Percentiles rank a stretch among this genome's conserved stretches.
These are phyloP conservation scores for Leccinum brunneo-olivaceum DNA, from an alignment of 1,284 basidiomycete genomes.

Conservation along the genomic window DNA sequence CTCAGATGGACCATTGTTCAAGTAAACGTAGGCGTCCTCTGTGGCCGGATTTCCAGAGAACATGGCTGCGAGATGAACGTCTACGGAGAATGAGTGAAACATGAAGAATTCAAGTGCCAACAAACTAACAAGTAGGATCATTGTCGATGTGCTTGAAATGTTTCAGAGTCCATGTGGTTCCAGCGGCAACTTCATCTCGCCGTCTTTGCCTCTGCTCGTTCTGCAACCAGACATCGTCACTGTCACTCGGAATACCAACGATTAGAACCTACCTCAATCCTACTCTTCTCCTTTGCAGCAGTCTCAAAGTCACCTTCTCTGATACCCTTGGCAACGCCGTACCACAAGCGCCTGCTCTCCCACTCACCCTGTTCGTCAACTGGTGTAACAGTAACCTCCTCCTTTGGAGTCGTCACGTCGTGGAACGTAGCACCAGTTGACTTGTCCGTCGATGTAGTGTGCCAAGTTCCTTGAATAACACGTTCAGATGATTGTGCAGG, in stretches of 20 bases:
- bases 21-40: conserved; percentile 64
- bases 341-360: conserved; percentile 88
- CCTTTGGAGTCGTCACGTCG: conserved; percentile 57
- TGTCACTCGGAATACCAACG: background rate
- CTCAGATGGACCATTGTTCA: conserved; percentile 41
- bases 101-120: background rate
- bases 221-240: conserved; percentile 32
- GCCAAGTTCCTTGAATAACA: conserved; percentile 87
- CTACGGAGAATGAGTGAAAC: conserved; percentile 31
- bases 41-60: conserved; percentile 47
- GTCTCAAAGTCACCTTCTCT: conserved; percentile 85
- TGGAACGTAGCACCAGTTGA: conserved; percentile 46
- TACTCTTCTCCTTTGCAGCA: conserved; percentile 86
- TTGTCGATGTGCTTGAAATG: conserved; percentile 67
- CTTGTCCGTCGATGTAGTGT: conserved; percentile 57
- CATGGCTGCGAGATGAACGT: conserved; percentile 52
- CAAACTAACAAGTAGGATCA: conserved; percentile 65
- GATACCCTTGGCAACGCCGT: conserved; percentile 86
- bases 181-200: conserved; percentile 74
- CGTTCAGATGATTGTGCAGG: conserved; percentile 33
- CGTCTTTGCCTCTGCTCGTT: conserved; percentile 90
- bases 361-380: conserved; percentile 68
- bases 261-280: conserved; percentile 69
- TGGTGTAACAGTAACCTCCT: conserved; percentile 65
- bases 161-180: conserved; percentile 69